Base-by-base conservation (phyloP, 176 grass and related monocot species). In the Triticum dicoccoides region DNA sequence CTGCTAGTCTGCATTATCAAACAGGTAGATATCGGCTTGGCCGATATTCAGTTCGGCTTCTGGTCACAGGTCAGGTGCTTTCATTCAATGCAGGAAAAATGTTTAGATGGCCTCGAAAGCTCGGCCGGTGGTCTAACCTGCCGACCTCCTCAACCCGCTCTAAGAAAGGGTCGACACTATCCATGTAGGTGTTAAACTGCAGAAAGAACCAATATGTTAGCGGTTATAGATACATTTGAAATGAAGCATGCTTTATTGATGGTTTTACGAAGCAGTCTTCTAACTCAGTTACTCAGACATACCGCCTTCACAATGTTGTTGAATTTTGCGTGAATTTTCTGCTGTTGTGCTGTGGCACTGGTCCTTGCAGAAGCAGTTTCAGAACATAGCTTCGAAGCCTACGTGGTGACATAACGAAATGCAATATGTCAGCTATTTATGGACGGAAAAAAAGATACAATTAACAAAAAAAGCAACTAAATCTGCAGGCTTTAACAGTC, bases 161-260 rank as follows among this genome's bases (percentile, higher is more conserved):
- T 9, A 88, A 7, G 20, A 84, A 80, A 81, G 79, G 80, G 13
- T 82, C 41, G 0, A 88, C 2, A 23, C 29, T 64, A 47, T 69
- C 89, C 49, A 89, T 71, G 75, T 82, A 78, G n/a, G 23, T 24
- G 32, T 82, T 47, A 74, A 92, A 82, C 95, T 95, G 85, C 39
- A 83, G 11, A 75, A 69, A 72, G 1, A 54, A 18, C 5, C 51
- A 54, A 18, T 18, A 54, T 54, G 15, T 54, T 6, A 54, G 51
- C 15, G 1, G 51, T 6, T 54, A 54, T 18, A 54, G 51, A 52
- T 52, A 52, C 5, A 54, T 54, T 54, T 54, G 2, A 54, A 54
- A 54, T 18, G 51, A 54, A 54, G 51, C 51, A 18, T 54, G 51
- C 51, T 54, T 54, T 54, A 54, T 54, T 54, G 51, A 54, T 54